Evolutionary conservation across 768 basidiomycete genomes (phyloP).

Genomic region (Leccinum disarticulatum): DNA sequence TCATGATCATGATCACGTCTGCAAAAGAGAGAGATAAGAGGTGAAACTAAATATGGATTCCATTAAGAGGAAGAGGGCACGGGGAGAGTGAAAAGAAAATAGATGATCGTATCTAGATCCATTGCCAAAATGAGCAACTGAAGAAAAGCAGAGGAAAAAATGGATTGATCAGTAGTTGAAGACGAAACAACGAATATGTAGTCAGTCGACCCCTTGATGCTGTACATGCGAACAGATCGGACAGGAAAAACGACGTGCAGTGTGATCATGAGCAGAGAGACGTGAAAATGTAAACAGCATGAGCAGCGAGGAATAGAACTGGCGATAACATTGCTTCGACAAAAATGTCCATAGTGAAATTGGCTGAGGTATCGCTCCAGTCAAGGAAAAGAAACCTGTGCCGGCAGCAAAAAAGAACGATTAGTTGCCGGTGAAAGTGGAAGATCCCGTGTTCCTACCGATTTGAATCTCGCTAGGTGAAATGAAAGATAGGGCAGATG

Average conservation of each 20-base stretch:
- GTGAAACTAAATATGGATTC: not conserved
- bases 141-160: not conserved
- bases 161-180: not conserved
- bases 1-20: not conserved
- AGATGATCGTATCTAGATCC: not conserved
- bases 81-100: not conserved
- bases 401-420: not conserved
- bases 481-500: not conserved
- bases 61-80: not conserved
- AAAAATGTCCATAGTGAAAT: slow-evolving; percentile 7
- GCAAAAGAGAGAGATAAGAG: not conserved
- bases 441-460: slow-evolving; percentile 4
- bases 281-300: slow-evolving; percentile 15
- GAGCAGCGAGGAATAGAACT: slow-evolving; percentile 6
- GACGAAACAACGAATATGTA: not conserved
- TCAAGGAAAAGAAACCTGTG: slow-evolving; percentile 3
- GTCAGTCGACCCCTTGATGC: not conserved
- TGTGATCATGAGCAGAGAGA: not conserved
- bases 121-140: not conserved
- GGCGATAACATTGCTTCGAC: slow-evolving; percentile 17
- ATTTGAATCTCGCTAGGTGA: not conserved
- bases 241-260: not conserved
- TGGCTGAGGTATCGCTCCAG: slow-evolving; percentile 3
- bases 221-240: not conserved
- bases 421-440: not conserved